Evolutionary conservation across 2,329 filamentous ascomycete genomes (phyloP).

Genomic region (Cladosporium sp.): DNA sequence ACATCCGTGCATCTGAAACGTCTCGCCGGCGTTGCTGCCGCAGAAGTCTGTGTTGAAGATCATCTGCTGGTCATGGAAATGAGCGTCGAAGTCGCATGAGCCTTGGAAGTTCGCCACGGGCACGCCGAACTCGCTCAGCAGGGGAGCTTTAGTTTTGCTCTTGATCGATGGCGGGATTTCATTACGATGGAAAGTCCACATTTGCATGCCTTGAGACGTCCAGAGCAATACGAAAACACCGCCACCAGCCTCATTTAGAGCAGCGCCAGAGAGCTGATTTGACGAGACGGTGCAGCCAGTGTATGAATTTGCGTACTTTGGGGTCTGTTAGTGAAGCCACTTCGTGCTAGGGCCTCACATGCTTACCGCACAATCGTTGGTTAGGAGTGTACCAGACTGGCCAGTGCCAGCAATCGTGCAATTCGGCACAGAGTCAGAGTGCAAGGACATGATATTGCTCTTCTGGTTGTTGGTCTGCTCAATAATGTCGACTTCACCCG

Average conservation of each 20-base stretch:
- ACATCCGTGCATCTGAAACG: constrained; percentile 21
- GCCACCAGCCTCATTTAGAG: constrained; percentile 43
- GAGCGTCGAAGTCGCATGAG: constrained; percentile 29
- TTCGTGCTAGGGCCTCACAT: neutral
- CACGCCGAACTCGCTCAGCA: constrained; percentile 50
- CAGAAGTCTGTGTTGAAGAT: constrained; percentile 35
- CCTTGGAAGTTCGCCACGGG: constrained; percentile 51
- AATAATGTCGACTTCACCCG: constrained; percentile 42
- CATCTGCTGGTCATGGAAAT: constrained; percentile 31
- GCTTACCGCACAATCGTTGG: constrained; percentile 45
- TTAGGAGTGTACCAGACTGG: constrained; percentile 42
- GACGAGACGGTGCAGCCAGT: constrained; percentile 28
- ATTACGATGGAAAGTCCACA: constrained; percentile 73
- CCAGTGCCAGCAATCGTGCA: constrained; percentile 34
- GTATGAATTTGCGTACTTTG: constrained; percentile 12
- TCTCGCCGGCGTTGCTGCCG: constrained; percentile 30
- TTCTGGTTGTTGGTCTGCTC: constrained; percentile 34
- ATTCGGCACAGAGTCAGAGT: constrained; percentile 31
- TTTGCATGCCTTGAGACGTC: constrained; percentile 62
- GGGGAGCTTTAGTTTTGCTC: constrained; percentile 47
- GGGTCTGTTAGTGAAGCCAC: neutral
- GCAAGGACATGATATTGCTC: constrained; percentile 30
- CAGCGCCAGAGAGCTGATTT: constrained; percentile 34
- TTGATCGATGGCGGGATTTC: constrained; percentile 57
- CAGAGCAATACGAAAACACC: constrained; percentile 51